A percentile compares a stretch with the other conserved stretches of the same genome.
Evolutionary conservation across 148 eudicot genomes (phyloP).

Genomic region (Spergularia marina): DNA sequence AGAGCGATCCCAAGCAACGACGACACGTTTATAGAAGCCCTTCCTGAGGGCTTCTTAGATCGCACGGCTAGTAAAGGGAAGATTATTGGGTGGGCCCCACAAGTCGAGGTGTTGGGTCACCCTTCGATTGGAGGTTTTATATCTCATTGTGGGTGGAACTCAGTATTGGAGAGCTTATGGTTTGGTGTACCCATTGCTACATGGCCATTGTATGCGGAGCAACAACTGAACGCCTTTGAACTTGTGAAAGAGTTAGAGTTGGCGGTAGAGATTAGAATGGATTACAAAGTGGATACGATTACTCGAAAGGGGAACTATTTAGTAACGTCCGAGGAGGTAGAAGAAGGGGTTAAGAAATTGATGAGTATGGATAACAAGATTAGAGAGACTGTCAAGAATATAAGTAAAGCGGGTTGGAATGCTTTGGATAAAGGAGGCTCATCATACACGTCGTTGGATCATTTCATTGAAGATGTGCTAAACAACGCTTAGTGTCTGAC

Average conservation of each 20-base stretch:
- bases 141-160: slow-evolving; percentile 16
- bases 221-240: slow-evolving; percentile 1
- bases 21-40: slow-evolving; percentile 13
- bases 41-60: slow-evolving; percentile 2
- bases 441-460: slow-evolving; percentile 19
- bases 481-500: no score
- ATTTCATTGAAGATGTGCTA: slow-evolving; percentile 6
- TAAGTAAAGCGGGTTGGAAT: slow-evolving; percentile 22
- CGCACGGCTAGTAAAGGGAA: neutral
- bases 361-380: slow-evolving; percentile 20
- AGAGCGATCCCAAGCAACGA: neutral
- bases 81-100: slow-evolving; percentile 14
- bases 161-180: slow-evolving; percentile 8
- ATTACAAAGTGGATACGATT: neutral
- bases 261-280: slow-evolving; percentile 1
- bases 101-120: slow-evolving; percentile 1
- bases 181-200: slow-evolving; percentile 10
- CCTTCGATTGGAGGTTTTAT: slow-evolving; percentile 3
- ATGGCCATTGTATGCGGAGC: slow-evolving; percentile 2
- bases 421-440: slow-evolving; percentile 28
- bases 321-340: slow-evolving; percentile 6
- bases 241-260: neutral
- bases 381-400: slow-evolving; percentile 16
- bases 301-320: neutral
- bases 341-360: slow-evolving; percentile 20